These are phyloP conservation scores for Hansenula lynferdii DNA, from an alignment of 1,139 yeast species.

Conservation along the genomic window DNA sequence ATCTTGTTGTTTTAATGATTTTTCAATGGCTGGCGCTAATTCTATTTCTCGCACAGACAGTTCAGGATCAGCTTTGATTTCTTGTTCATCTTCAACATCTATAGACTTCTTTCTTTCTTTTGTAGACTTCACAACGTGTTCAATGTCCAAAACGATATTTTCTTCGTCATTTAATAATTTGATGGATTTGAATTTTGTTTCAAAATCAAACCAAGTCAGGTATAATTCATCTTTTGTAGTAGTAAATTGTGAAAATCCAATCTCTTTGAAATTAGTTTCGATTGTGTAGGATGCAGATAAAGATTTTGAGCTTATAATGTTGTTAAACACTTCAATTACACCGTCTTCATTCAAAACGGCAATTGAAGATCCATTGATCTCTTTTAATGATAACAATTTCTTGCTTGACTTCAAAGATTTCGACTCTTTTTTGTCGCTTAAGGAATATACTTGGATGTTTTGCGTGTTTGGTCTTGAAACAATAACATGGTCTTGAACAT, in stretches of 20 bases:
- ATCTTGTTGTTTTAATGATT: slow-evolving; percentile 3
- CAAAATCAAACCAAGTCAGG: slow-evolving; percentile 20
- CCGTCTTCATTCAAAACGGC: neutral
- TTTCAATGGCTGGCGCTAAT: slow-evolving; percentile 10
- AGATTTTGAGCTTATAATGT: slow-evolving; percentile 5
- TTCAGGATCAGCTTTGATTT: slow-evolving; percentile 5
- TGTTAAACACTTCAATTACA: slow-evolving; percentile 9
- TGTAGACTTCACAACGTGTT: slow-evolving; percentile 3
- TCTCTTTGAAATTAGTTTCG: slow-evolving; percentile 13
- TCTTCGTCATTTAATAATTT: slow-evolving; percentile 13
- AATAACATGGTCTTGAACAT: neutral
- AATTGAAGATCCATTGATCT: neutral
- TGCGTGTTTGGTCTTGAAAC: neutral
- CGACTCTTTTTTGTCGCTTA: neutral
- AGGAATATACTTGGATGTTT: neutral
- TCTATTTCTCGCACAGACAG: slow-evolving; percentile 13
- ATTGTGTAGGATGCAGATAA: slow-evolving; percentile 13
- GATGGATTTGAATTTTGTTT: slow-evolving; percentile 17
- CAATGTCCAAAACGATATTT: slow-evolving; percentile 10
- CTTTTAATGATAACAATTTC: neutral
- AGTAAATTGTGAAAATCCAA: slow-evolving; percentile 7
- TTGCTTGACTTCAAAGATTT: neutral
- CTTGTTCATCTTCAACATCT: slow-evolving; percentile 5
- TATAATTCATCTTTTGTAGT: slow-evolving; percentile 1
- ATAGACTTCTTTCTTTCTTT: slow-evolving; percentile 4